Percentiles rank a stretch among this genome's conserved stretches.
These are phyloP conservation scores for Pecoramyces ruminantium DNA, from an alignment of 192 early-diverging fungal genomes.

Conservation along the genomic window DNA sequence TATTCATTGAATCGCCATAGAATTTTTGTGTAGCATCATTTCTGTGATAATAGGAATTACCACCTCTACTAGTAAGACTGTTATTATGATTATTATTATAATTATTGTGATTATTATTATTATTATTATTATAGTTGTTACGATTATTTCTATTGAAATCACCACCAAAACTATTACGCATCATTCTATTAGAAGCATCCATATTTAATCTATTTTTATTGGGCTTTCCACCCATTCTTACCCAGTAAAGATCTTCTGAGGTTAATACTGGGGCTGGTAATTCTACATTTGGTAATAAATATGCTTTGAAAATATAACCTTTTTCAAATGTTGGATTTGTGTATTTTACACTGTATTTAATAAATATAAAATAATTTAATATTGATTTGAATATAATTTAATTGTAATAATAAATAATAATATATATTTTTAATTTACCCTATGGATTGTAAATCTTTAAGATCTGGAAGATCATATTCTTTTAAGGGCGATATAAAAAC, in stretches of 20 bases:
- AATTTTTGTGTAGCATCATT: neutral
- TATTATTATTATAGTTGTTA: neutral
- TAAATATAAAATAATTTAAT: too few relatives aligned
- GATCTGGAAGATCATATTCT: neutral
- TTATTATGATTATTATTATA: too few relatives aligned
- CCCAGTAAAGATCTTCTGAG: neutral
- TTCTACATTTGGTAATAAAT: neutral
- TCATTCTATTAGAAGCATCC: neutral
- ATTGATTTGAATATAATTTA: too few relatives aligned
- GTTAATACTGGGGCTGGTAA: neutral
- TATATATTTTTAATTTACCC: neutral
- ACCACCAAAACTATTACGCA: neutral
- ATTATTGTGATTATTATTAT: neutral
- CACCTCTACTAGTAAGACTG: neutral
- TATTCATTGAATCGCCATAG: neutral
- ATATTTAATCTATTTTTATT: neutral
- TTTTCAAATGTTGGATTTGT: neutral
- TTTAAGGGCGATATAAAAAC: neutral
- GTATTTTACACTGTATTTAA: neutral
- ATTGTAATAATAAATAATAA: neutral
- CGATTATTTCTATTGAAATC: neutral
- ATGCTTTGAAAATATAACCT: neutral
- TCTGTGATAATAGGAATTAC: neutral
- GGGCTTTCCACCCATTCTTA: neutral
- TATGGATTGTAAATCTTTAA: neutral